These are phyloP conservation scores for Pseudogymnoascus sp. DNA, from an alignment of 2,329 filamentous ascomycete species.

Conservation along the genomic window DNA sequence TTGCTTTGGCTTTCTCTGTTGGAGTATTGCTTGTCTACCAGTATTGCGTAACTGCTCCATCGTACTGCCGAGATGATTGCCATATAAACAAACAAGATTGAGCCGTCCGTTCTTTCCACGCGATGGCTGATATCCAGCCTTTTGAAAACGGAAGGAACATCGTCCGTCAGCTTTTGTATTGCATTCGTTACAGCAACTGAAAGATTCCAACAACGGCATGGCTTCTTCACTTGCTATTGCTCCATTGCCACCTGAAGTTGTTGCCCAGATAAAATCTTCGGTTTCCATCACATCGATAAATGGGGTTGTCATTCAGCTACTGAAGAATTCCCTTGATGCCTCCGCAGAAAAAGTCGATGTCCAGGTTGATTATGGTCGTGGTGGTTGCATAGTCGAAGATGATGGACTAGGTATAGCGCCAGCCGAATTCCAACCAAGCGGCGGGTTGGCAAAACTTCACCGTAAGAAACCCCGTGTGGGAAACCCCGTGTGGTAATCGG, in stretches of 20 bases:
- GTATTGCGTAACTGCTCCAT: neutral
- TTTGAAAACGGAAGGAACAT: neutral
- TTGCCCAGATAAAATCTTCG: conserved; percentile 78
- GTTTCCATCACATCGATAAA: conserved; percentile 69
- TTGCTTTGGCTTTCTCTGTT: neutral
- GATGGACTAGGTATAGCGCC: conserved; percentile 72
- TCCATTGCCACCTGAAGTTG: conserved; percentile 62
- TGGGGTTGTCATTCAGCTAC: conserved; percentile 61
- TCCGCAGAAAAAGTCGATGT: conserved; percentile 61
- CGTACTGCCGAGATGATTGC: neutral
- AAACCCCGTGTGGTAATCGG: neutral
- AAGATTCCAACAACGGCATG: conserved; percentile 8
- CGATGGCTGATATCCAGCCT: neutral
- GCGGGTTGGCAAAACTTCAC: conserved; percentile 66
- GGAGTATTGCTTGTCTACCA: neutral
- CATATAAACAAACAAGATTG: neutral
- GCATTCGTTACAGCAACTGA: neutral
- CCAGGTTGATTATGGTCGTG: conserved; percentile 65
- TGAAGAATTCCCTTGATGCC: conserved; percentile 83
- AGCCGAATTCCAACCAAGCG: conserved; percentile 61
- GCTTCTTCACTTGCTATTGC: conserved; percentile 47
- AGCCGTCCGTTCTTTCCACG: neutral
- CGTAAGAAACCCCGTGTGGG: conserved; percentile 42
- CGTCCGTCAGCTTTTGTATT: neutral
- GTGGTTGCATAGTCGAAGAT: conserved; percentile 75